Conservation (phyloP, 164 flowering plant species). For the Cinnamomum chago region DNA sequence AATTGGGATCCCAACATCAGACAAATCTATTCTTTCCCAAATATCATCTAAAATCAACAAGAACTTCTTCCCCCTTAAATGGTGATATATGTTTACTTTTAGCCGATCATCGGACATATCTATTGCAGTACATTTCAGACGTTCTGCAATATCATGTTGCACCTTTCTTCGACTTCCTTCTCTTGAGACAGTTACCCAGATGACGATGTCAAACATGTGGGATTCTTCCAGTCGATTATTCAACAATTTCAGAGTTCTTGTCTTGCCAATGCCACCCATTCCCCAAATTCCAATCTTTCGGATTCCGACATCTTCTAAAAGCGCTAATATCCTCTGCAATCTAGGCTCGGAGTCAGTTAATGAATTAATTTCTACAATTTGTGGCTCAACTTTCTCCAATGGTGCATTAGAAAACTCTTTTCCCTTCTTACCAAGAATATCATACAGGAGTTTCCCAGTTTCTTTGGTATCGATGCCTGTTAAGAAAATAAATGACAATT, state of each 20-base stretch:
- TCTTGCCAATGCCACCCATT: constrained; percentile 5
- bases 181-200: constrained; percentile 1
- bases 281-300: not conserved
- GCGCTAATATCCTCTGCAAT: not conserved
- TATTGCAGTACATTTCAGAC: no score
- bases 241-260: not conserved
- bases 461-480: no score
- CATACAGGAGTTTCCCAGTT: no score
- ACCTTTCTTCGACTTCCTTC: not conserved
- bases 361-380: not conserved
- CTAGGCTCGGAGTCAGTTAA: not conserved
- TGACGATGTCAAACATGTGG: not conserved
- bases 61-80: not conserved
- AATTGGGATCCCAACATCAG: not conserved
- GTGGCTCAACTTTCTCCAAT: not conserved
- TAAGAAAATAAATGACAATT: no score
- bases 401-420: not conserved
- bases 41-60: constrained; percentile 3
- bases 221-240: not conserved
- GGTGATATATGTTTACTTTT: not conserved
- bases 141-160: not conserved
- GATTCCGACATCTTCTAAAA: not conserved
- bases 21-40: not conserved
- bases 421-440: not conserved
- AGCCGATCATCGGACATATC: not conserved